Percentiles rank a stretch among this genome's conserved stretches.
These are phyloP conservation scores for Linnemannia hyalina DNA, from an alignment of 192 early-diverging fungal genomes.

Conservation along the genomic window DNA sequence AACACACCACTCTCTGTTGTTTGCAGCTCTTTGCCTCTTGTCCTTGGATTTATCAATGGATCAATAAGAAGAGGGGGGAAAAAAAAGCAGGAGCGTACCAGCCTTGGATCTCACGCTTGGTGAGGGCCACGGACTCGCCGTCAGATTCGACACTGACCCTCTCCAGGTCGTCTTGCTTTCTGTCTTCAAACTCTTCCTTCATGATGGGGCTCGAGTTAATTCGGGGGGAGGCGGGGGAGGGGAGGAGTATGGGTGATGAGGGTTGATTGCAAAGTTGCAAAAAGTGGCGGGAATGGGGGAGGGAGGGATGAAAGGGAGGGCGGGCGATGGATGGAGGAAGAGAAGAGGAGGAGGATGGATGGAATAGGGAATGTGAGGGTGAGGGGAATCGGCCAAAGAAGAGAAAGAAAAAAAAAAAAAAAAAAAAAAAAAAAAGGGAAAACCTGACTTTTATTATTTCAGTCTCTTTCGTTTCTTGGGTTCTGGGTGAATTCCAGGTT, in stretches of 20 bases:
- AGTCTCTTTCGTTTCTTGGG: background rate
- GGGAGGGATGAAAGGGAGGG: background rate
- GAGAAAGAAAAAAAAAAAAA: background rate
- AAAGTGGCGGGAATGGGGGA: background rate
- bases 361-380: constrained; percentile 2
- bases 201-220: background rate
- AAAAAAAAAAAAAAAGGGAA: background rate
- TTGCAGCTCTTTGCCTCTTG: background rate
- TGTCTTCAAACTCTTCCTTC: background rate
- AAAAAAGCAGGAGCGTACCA: constrained; percentile 22
- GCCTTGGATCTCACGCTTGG: constrained; percentile 52
- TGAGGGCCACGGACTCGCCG: constrained; percentile 15
- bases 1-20: background rate
- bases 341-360: background rate
- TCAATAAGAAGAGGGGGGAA: background rate
- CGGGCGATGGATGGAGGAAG: background rate
- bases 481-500: background rate
- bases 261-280: background rate
- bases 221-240: too few relatives aligned
- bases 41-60: too few relatives aligned
- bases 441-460: background rate
- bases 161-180: constrained; percentile 24
- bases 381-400: constrained; percentile 14
- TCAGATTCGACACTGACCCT: background rate
- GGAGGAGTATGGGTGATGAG: background rate